Base-by-base conservation (phyloP, 2,329 filamentous ascomycete genomes). In the Hymenoscyphus fraxineus region DNA sequence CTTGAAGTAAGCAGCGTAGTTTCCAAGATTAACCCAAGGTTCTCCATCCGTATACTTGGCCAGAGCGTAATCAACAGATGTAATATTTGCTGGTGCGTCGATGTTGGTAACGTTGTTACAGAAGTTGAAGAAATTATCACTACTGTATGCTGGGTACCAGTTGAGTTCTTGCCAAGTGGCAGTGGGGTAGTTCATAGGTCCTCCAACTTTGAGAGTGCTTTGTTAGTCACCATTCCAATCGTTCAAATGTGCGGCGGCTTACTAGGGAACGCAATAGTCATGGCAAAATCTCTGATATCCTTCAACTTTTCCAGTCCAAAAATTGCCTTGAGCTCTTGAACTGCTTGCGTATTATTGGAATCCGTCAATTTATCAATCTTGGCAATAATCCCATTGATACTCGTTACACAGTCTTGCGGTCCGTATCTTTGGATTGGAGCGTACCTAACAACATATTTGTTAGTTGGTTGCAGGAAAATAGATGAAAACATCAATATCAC, bases 141-240 rank as follows among this genome's bases (percentile, higher is more conserved):
- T 75, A 51, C 76, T 77, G 63, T 79, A 78, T 0, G 66, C 74
- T 7, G 75, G 73, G 40, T 75, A 71, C 82, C 82, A 85, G 64
- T 80, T 82, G 10, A 85, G 72, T 68, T 84, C 82, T 73, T 84
- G 82, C 82, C 82, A 84, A 4, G 82, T 84, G 31, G 75, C 76
- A 0, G 78, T 81, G 0, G 79, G 78, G 67, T 84, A 84, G 65
- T 78, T 77, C 63, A 82, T 77, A n/a, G 79, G 78, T 0, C 77
- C 78, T n/a, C 79, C 78, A 13, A 81, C 70, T 71, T 40, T 51
- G n/a, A 10, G 13, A 13, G 0, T 13, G 10, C 22, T 10, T 27
- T 27, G 19, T 54, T 12, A 54, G 47, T 22, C 2, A 47, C 16
- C 15, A 9, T n/a, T 9, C 12, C 1, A 19, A 47, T 51, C 15